Percentiles rank a stretch among this genome's conserved stretches.
Conservation (phyloP, 441 rosid species). For the Adansonia madagascariensis region DNA sequence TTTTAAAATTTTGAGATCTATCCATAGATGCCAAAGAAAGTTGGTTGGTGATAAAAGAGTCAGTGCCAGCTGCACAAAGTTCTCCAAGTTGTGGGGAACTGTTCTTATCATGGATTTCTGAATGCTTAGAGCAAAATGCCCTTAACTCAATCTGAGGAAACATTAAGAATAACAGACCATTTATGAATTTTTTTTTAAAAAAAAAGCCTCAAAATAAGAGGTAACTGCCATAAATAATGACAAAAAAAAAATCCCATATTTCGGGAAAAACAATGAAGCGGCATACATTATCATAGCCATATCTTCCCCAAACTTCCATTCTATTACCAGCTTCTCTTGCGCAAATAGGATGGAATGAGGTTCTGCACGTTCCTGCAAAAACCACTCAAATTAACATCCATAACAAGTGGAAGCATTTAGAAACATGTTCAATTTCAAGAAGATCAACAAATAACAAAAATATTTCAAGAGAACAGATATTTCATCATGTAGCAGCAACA, state of each 20-base stretch:
- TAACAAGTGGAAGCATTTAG: not conserved
- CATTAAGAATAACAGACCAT: constrained; percentile 25
- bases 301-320: constrained; percentile 95
- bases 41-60: constrained; percentile 38
- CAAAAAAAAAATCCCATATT: not conserved
- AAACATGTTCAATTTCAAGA: not conserved
- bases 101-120: constrained; percentile 48
- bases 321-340: constrained; percentile 89
- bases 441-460: not conserved
- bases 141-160: constrained; percentile 80
- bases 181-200: constrained; percentile 25
- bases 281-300: constrained; percentile 81
- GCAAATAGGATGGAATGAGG: constrained; percentile 95
- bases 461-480: not conserved
- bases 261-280: constrained; percentile 25
- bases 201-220: constrained; percentile 17
- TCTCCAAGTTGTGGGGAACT: constrained; percentile 39
- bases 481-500: not conserved
- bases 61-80: constrained; percentile 32
- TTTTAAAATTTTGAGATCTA: constrained; percentile 44
- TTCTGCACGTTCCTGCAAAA: constrained; percentile 80
- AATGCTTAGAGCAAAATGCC: constrained; percentile 94
- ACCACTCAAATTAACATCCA: constrained; percentile 18
- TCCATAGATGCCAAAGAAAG: constrained; percentile 30
- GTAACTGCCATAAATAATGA: not conserved